A percentile compares a stretch with the other conserved stretches of the same genome.
Conservation (phyloP, 805 yeast species). For the Sugiyamaella marilandica region DNA sequence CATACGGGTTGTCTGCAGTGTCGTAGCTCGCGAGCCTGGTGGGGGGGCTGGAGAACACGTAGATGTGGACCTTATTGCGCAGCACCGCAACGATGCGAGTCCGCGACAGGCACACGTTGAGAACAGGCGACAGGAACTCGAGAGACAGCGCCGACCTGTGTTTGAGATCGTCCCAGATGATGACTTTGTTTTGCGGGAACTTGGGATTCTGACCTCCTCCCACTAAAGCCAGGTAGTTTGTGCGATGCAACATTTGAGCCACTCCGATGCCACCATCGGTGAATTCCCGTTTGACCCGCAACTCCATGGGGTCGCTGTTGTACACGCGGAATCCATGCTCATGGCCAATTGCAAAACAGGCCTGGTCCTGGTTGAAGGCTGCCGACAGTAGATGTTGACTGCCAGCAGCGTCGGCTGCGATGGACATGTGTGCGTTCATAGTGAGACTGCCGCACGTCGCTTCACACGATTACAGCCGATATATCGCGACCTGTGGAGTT, state of each 20-base stretch:
- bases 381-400: conserved; percentile 43
- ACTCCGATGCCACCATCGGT: conserved; percentile 62
- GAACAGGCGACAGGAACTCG: conserved; percentile 71
- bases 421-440: conserved; percentile 3
- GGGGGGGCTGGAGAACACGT: conserved; percentile 80
- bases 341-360: conserved; percentile 81
- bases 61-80: conserved; percentile 61
- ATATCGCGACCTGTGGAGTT: too few species aligned
- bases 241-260: conserved; percentile 78
- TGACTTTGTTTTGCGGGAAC: conserved; percentile 71
- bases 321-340: conserved; percentile 80
- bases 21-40: conserved; percentile 58
- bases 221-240: conserved; percentile 83
- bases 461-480: too few species aligned
- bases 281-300: conserved; percentile 55
- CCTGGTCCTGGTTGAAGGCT: conserved; percentile 82
- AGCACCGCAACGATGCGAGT: conserved; percentile 71
- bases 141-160: conserved; percentile 64
- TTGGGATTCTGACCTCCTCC: conserved; percentile 85
- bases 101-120: conserved; percentile 70
- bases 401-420: neutral
- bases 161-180: conserved; percentile 90
- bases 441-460: neutral
- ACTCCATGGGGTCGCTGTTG: conserved; percentile 81
- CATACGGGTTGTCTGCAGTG: conserved; percentile 57